Conservation (phyloP, 352 stramenopile species). For the Pythium pectinolyticum region DNA sequence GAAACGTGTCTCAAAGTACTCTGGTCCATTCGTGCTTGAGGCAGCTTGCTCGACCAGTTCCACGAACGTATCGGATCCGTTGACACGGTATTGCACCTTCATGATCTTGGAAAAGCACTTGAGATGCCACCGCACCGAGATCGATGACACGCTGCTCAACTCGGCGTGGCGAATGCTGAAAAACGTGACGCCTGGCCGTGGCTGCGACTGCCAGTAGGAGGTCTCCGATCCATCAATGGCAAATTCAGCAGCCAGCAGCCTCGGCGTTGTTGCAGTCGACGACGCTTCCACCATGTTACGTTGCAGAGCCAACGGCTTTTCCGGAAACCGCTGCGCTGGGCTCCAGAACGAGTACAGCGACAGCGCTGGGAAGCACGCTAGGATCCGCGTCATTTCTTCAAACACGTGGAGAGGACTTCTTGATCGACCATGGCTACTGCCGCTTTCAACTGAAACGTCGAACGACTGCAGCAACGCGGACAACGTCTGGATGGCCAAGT, state of each 20-base stretch:
- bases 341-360: slow-evolving; percentile 88
- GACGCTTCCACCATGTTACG: slow-evolving; percentile 55
- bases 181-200: slow-evolving; percentile 50
- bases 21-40: slow-evolving; percentile 23
- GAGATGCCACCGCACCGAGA: slow-evolving; percentile 70
- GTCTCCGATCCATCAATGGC: slow-evolving; percentile 54
- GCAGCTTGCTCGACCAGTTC: slow-evolving; percentile 36
- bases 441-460: slow-evolving; percentile 49
- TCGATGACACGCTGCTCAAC: slow-evolving; percentile 51
- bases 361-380: slow-evolving; percentile 71
- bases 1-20: slow-evolving; percentile 44
- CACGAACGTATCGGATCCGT: slow-evolving; percentile 41
- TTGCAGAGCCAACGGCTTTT: slow-evolving; percentile 48
- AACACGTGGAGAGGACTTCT: slow-evolving; percentile 52
- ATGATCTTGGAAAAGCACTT: slow-evolving; percentile 62
- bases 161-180: slow-evolving; percentile 46
- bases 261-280: slow-evolving; percentile 49
- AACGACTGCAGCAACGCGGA: slow-evolving; percentile 70
- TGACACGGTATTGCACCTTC: slow-evolving; percentile 50
- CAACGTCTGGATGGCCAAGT: slow-evolving; percentile 83
- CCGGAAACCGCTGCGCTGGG: slow-evolving; percentile 58
- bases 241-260: slow-evolving; percentile 43
- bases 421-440: not conserved
- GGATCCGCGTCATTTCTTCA: slow-evolving; percentile 71
- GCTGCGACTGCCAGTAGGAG: slow-evolving; percentile 80